Evolutionary conservation across 176 grass and related monocot species (phyloP).

Genomic region (Paspalum vaginatum): DNA sequence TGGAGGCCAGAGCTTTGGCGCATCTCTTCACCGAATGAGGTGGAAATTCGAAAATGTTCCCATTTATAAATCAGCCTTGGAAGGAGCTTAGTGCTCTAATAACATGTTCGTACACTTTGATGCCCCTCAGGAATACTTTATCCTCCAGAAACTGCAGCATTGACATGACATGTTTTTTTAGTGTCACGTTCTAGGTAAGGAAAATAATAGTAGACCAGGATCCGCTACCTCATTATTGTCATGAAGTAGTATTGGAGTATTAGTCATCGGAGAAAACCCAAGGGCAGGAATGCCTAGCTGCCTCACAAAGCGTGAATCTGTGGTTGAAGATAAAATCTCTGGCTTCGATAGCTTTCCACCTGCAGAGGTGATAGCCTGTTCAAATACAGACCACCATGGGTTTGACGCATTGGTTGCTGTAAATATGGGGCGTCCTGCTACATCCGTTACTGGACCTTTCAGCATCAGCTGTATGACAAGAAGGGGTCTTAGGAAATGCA

Average conservation of each 20-base stretch:
- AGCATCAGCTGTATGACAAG: constrained; percentile 47
- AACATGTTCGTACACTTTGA: constrained; percentile 80
- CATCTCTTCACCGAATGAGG: not conserved
- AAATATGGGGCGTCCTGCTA: constrained; percentile 47
- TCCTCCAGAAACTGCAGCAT: constrained; percentile 78
- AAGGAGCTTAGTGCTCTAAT: constrained; percentile 78
- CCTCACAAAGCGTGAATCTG: constrained; percentile 82
- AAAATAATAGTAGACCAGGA: not conserved
- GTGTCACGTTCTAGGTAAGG: not conserved
- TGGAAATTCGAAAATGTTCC: constrained; percentile 16
- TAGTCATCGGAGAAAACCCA: constrained; percentile 90
- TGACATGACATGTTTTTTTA: not conserved
- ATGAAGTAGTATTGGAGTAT: constrained; percentile 87
- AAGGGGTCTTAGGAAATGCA: constrained; percentile 5
- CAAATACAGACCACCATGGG: constrained; percentile 78
- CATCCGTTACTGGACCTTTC: constrained; percentile 60
- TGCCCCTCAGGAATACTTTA: constrained; percentile 80
- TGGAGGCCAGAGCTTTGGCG: not conserved
- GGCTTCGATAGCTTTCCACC: constrained; percentile 77
- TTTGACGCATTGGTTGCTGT: constrained; percentile 86
- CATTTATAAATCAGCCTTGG: constrained; percentile 24
- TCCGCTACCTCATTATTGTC: constrained; percentile 77
- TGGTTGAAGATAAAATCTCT: constrained; percentile 82
- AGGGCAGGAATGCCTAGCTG: constrained; percentile 78
- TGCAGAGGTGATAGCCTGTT: constrained; percentile 62